A percentile compares a stretch with the other conserved stretches of the same genome.
phyloP scores from a whole-genome alignment of 2,329 filamentous ascomycete genomes.

The Monosporascus sp. region DNA sequence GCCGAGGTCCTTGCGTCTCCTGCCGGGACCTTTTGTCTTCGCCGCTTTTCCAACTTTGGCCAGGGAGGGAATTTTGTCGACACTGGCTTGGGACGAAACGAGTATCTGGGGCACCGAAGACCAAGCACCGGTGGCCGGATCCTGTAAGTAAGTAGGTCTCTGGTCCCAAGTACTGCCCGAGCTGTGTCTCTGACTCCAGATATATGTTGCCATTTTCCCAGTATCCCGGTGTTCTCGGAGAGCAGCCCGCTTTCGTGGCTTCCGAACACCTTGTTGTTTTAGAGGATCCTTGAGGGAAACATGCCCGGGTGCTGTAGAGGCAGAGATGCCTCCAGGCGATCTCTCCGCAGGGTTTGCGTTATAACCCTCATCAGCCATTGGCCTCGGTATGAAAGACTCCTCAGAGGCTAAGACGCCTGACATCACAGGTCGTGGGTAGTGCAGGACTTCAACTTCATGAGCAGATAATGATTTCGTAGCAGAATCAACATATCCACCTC shows the following conservation, averaged over 20 bases:
- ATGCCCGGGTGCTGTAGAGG: not conserved
- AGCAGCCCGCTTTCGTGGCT: constrained; percentile 8
- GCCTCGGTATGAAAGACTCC: constrained; percentile 4
- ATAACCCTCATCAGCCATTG: constrained; percentile 6
- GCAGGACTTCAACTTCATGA: constrained; percentile 23
- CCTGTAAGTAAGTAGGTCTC: constrained; percentile 15
- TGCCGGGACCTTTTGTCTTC: not conserved
- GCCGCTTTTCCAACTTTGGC: constrained; percentile 4
- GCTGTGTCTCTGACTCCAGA: constrained; percentile 22
- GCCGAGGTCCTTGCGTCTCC: not conserved
- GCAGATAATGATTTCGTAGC: constrained; percentile 14
- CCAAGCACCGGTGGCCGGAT: constrained; percentile 20
- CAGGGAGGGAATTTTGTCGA: constrained; percentile 17
- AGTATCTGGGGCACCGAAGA: constrained; percentile 13
- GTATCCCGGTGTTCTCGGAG: constrained; percentile 20
- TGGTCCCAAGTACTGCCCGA: constrained; percentile 15
- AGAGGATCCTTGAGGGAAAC: constrained; percentile 11
- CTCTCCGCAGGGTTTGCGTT: constrained; percentile 13
- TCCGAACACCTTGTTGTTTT: constrained; percentile 16
- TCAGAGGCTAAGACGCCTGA: constrained; percentile 11
- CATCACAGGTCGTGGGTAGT: constrained; percentile 25
- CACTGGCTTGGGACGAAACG: constrained; percentile 3
- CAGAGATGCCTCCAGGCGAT: constrained; percentile 1
- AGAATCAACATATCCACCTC: not conserved
- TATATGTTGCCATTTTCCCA: constrained; percentile 21